Percentiles rank a stretch among this genome's conserved stretches.
These are phyloP conservation scores for Rutstroemia sp. DNA, from an alignment of 2,329 filamentous ascomycete species.

Conservation along the genomic window DNA sequence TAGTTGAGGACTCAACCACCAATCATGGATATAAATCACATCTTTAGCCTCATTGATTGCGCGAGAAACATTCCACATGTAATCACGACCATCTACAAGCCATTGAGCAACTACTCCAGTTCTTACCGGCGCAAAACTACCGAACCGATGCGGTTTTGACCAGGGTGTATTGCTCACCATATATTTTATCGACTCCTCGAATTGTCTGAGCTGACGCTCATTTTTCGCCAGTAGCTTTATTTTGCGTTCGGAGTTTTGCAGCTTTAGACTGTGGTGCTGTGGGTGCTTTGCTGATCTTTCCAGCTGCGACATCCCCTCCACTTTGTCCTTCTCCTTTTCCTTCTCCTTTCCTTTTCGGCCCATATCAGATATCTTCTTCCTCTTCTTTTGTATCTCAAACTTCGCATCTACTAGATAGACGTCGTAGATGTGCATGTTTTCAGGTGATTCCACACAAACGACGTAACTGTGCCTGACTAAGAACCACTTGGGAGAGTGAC, in stretches of 20 bases:
- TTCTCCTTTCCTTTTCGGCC: conserved; percentile 47
- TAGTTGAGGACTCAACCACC: conserved; percentile 95
- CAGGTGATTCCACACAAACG: conserved; percentile 95
- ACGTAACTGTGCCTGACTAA: conserved; percentile 96
- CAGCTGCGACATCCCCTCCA: conserved; percentile 16
- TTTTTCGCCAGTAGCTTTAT: conserved; percentile 87
- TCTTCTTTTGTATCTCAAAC: conserved; percentile 75
- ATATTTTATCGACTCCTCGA: conserved; percentile 82
- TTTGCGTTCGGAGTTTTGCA: conserved; percentile 89
- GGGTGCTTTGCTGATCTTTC: conserved; percentile 32
- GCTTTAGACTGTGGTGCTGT: conserved; percentile 76
- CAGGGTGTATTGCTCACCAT: conserved; percentile 81
- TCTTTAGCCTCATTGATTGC: conserved; percentile 96
- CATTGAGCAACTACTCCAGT: conserved; percentile 85
- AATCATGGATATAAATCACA: conserved; percentile 98
- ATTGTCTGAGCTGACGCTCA: conserved; percentile 82
- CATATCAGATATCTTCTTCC: conserved; percentile 45
- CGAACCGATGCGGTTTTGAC: conserved; percentile 78
- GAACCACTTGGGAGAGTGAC: conserved; percentile 94
- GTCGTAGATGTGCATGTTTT: conserved; percentile 98
- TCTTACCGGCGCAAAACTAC: conserved; percentile 87
- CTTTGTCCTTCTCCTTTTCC: conserved; percentile 25
- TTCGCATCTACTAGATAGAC: conserved; percentile 92
- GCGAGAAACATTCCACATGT: conserved; percentile 98
- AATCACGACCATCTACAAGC: conserved; percentile 93